Conservation (phyloP, 2,329 filamentous ascomycete species). For the Talaromyces sp. region DNA sequence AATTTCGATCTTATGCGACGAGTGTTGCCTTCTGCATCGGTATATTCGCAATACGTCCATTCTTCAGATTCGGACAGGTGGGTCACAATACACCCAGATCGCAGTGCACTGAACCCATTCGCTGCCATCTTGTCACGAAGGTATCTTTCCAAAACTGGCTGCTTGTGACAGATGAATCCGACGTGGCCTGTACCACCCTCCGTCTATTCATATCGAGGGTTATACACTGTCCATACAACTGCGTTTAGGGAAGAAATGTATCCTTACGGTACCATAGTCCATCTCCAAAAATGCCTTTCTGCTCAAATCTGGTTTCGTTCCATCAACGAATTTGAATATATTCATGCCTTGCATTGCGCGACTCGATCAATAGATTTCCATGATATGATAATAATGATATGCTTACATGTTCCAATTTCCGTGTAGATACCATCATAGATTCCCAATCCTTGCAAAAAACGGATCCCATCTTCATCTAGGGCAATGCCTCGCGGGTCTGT, state of each 20-base stretch:
- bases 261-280: slow-evolving; percentile 9
- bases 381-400: too few species aligned
- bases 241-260: not conserved
- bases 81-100: not conserved
- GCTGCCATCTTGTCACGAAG: slow-evolving; percentile 12
- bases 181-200: slow-evolving; percentile 31
- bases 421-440: slow-evolving; percentile 29
- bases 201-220: slow-evolving; percentile 18
- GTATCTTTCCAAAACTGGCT: slow-evolving; percentile 28
- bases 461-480: slow-evolving; percentile 33
- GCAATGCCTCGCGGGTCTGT: slow-evolving; percentile 33
- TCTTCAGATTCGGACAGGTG: not conserved
- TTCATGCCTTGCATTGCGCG: slow-evolving; percentile 15
- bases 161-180: slow-evolving; percentile 30
- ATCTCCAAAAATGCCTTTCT: slow-evolving; percentile 9
- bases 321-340: slow-evolving; percentile 18
- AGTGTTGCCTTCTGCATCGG: not conserved
- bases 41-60: slow-evolving; percentile 14
- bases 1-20: slow-evolving; percentile 2
- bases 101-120: not conserved
- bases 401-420: slow-evolving; percentile 28
- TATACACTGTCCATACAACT: not conserved
- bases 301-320: not conserved
- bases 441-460: slow-evolving; percentile 29
- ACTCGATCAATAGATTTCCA: too few species aligned